Base-by-base conservation (phyloP, 2,329 filamentous ascomycete species). In the Calonectria pteridis region DNA sequence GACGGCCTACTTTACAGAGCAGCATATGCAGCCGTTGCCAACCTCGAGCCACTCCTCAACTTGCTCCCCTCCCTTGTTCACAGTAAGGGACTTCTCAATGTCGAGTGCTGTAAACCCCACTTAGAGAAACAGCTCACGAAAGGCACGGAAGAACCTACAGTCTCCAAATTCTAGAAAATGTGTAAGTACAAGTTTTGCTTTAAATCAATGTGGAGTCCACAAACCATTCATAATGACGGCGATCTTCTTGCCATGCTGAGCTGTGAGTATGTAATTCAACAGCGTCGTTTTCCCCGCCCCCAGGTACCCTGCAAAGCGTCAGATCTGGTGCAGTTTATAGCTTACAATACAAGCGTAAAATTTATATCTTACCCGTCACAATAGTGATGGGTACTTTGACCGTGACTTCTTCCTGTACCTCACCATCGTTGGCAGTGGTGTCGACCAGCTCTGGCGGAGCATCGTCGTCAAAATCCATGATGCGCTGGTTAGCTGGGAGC, bases 21-120 rank as follows among this genome's bases (percentile, higher is more conserved):
- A 99, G 86, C 97, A 99, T 77, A 99, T 95, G 83, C 97, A 99
- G 75, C 97, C 97, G 79, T 99, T 99, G 67, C 95, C 95, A 67
- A 99, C 92, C 75, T 98, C 96, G 33, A 99, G 91, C 94, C 97
- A 99, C 87, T 98, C 95, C 82, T 97, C 93, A 9, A 96, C 94
- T 81, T 95, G 91, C 81, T 96, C 91, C 49, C 92, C 94, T 73
- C 93, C 94, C 82, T 96, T 93, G 83, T 93, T 98, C 78, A 99
- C 93, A 0, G 96, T 98, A 75, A 99, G 89, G 53, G 95, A 96
- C 83, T 98, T 98, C 84, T 99, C 97, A 77, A 99, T 98, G 81
- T 98, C 96, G 79, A 95, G 90, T 69, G 96, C 95, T 96, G 73
- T n/a, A 73, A 23, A 46, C 28, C 20, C 10, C 58, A 67, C 43